Evolutionary conservation across 2,329 filamentous ascomycete genomes (phyloP).

Genomic region (Pseudonectria buxi): DNA sequence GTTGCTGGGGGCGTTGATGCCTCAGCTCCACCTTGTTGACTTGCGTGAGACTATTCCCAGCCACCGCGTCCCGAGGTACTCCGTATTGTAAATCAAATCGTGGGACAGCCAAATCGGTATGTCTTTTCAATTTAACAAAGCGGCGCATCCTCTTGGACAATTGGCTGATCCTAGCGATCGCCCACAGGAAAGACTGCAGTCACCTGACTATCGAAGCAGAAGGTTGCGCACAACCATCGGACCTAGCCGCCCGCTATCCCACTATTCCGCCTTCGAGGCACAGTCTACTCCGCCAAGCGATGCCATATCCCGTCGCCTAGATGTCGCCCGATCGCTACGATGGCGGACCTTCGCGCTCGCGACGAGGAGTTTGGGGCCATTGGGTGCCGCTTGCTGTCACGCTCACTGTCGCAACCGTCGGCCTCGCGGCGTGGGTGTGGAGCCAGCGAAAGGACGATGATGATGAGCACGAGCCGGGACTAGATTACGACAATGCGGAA

Average conservation of each 20-base stretch:
- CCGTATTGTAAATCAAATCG: constrained; percentile 12
- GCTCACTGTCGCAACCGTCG: constrained; percentile 78
- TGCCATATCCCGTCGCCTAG: constrained; percentile 16
- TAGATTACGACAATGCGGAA: constrained; percentile 42
- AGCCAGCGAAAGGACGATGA: constrained; percentile 75
- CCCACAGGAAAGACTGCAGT: not conserved
- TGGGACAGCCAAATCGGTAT: constrained; percentile 6
- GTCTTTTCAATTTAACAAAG: constrained; percentile 8
- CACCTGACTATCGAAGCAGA: too few species aligned
- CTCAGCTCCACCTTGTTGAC: constrained; percentile 23
- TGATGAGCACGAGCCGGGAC: constrained; percentile 50
- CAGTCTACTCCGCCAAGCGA: not conserved
- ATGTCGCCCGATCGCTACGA: constrained; percentile 59
- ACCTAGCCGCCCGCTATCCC: constrained; percentile 11
- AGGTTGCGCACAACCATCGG: constrained; percentile 2
- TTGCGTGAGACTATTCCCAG: constrained; percentile 23
- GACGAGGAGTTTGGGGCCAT: constrained; percentile 64
- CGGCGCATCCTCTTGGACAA: constrained; percentile 3
- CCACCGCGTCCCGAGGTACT: constrained; percentile 22
- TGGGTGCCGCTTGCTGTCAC: constrained; percentile 87
- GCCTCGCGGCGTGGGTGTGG: constrained; percentile 88
- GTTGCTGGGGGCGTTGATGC: constrained; percentile 22
- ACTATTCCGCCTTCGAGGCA: constrained; percentile 11
- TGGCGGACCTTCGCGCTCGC: constrained; percentile 49
- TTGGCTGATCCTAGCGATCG: constrained; percentile 5